Conservation (phyloP, 805 yeast genomes). For the Blastobotrys parvus region DNA sequence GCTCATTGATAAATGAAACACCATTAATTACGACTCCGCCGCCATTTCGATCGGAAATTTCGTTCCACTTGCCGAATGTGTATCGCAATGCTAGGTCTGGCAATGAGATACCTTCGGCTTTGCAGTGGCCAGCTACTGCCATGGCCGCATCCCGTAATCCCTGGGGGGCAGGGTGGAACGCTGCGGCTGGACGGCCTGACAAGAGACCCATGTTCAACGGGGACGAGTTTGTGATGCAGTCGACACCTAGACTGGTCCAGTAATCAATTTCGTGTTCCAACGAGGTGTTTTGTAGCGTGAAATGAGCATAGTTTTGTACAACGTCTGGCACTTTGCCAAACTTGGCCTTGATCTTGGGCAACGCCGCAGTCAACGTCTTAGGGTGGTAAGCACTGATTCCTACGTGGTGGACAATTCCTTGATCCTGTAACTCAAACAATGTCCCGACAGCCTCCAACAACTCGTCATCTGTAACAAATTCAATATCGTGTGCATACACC, state of each 20-base stretch:
- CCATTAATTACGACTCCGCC: conserved; percentile 14
- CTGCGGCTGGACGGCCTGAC: conserved; percentile 54
- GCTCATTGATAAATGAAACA: conserved; percentile 10
- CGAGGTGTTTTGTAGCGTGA: conserved; percentile 71
- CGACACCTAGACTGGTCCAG: conserved; percentile 41
- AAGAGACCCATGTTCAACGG: conserved; percentile 82
- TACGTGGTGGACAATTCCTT: conserved; percentile 54
- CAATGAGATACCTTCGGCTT: conserved; percentile 44
- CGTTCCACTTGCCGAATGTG: conserved; percentile 54
- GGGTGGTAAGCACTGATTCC: conserved; percentile 90
- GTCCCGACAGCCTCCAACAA: conserved; percentile 57
- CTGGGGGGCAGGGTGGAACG: conserved; percentile 71
- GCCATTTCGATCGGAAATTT: conserved; percentile 8
- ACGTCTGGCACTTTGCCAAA: conserved; percentile 61
- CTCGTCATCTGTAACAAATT: conserved; percentile 53
- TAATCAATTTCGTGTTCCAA: conserved; percentile 37
- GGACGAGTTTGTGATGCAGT: conserved; percentile 63
- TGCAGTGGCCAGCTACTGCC: conserved; percentile 36
- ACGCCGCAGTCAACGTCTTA: conserved; percentile 38
- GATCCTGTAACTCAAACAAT: conserved; percentile 48
- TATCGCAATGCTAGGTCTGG: conserved; percentile 76
- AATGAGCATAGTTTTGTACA: conserved; percentile 68
- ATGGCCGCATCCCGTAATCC: conserved; percentile 42
- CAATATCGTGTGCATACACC: conserved; percentile 85
- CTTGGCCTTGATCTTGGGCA: conserved; percentile 16